phyloP scores from a whole-genome alignment of 2,329 filamentous ascomycete genomes.

The Diaporthe velutina region DNA sequence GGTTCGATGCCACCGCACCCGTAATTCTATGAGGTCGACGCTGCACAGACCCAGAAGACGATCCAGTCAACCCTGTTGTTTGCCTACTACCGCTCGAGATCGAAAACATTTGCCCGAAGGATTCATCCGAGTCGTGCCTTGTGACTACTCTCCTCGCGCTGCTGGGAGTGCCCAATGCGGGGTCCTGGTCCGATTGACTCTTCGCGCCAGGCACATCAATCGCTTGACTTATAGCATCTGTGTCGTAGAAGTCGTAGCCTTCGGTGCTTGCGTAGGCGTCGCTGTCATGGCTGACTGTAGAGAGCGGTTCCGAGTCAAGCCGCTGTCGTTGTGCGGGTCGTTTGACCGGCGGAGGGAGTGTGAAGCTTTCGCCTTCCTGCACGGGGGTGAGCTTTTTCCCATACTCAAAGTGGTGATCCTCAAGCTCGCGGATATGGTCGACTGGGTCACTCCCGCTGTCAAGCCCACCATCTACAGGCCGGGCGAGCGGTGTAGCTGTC shows the following conservation, averaged over 20 bases:
- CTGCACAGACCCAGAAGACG: slow-evolving; percentile 49
- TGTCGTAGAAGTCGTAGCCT: slow-evolving; percentile 76
- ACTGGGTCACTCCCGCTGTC: slow-evolving; percentile 47
- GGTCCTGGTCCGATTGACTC: slow-evolving; percentile 53
- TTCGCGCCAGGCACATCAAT: slow-evolving; percentile 65
- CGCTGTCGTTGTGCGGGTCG: slow-evolving; percentile 53
- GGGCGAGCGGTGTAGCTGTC: slow-evolving; percentile 69
- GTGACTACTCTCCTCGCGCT: slow-evolving; percentile 46
- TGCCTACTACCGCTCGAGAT: slow-evolving; percentile 64
- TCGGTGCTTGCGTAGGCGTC: slow-evolving; percentile 66
- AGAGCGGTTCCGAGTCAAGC: slow-evolving; percentile 64
- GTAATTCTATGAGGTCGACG: slow-evolving; percentile 31
- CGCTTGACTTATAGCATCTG: slow-evolving; percentile 64
- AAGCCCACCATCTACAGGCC: slow-evolving; percentile 59
- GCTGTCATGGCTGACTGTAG: slow-evolving; percentile 64
- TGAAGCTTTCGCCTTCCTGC: slow-evolving; percentile 63
- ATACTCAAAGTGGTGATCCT: slow-evolving; percentile 45
- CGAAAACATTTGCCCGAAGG: slow-evolving; percentile 70
- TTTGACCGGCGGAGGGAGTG: slow-evolving; percentile 58
- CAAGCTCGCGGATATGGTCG: slow-evolving; percentile 41
- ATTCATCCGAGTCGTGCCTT: slow-evolving; percentile 70
- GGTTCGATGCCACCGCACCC: background rate
- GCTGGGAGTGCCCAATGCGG: slow-evolving; percentile 46
- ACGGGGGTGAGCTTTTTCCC: slow-evolving; percentile 61
- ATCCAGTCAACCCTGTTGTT: slow-evolving; percentile 52